These are phyloP conservation scores for Colletotrichum agaves DNA, from an alignment of 2,329 filamentous ascomycete species.

Conservation along the genomic window DNA sequence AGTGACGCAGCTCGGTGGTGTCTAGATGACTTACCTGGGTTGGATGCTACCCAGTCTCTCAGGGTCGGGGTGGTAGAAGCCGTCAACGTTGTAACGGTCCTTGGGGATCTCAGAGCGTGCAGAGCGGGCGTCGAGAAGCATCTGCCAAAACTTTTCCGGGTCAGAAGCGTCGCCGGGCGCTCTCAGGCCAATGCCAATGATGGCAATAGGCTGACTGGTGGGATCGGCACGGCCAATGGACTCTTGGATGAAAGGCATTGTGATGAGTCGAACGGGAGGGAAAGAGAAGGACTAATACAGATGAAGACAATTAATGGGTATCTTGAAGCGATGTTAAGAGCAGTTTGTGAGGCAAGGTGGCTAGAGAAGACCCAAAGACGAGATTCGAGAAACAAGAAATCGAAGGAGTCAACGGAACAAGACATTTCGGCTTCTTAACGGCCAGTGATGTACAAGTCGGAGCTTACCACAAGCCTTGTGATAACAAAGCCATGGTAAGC, in stretches of 20 bases:
- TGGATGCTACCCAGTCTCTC: constrained; percentile 40
- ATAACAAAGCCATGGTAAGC: not conserved
- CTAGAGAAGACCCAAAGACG: not conserved
- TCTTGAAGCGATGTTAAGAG: not conserved
- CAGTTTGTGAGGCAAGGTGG: not conserved
- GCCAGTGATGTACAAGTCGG: not conserved
- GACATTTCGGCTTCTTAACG: constrained; percentile 3
- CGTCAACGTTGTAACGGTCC: constrained; percentile 40
- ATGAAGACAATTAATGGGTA: constrained; percentile 17
- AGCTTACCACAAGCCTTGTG: not conserved
- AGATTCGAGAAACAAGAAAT: not conserved
- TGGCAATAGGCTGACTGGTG: constrained; percentile 48
- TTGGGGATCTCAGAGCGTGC: constrained; percentile 38
- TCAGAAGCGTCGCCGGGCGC: constrained; percentile 49
- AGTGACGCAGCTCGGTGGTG: not conserved
- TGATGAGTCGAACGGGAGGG: not conserved
- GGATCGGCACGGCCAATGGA: not conserved
- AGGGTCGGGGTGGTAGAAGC: constrained; percentile 39
- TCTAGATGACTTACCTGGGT: constrained; percentile 24
- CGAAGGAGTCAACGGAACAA: not conserved
- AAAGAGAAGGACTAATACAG: constrained; percentile 17
- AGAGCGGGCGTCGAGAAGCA: constrained; percentile 39
- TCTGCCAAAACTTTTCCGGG: constrained; percentile 51
- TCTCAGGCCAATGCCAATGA: constrained; percentile 53
- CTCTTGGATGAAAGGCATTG: constrained; percentile 32